Conservation (phyloP, 1,284 basidiomycete species). For the Cryptococcus sp. region DNA sequence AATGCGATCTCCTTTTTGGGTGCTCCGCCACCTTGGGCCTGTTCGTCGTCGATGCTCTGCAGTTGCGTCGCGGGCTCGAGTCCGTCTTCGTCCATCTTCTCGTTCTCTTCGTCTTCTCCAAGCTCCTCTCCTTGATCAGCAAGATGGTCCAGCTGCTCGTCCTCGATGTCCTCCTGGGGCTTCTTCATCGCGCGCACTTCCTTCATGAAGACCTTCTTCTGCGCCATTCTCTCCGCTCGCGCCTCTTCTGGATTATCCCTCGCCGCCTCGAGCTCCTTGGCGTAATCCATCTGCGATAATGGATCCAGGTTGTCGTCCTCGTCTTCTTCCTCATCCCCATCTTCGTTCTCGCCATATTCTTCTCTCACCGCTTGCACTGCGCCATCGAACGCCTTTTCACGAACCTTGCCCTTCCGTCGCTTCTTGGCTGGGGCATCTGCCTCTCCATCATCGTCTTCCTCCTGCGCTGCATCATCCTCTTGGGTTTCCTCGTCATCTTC, state of each 20-base stretch:
- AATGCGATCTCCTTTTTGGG: conserved; percentile 17
- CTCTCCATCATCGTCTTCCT: conserved; percentile 6
- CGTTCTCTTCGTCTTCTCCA: conserved; percentile 16
- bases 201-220: conserved; percentile 17
- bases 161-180: conserved; percentile 21
- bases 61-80: conserved; percentile 11
- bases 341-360: conserved; percentile 12
- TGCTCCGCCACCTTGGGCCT: conserved; percentile 1
- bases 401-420: conserved; percentile 31
- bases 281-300: conserved; percentile 57
- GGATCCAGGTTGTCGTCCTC: conserved; percentile 49
- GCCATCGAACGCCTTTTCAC: conserved; percentile 32
- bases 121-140: conserved; percentile 15
- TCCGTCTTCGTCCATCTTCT: conserved; percentile 9
- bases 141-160: conserved; percentile 56
- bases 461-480: conserved; percentile 51
- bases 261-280: conserved; percentile 57
- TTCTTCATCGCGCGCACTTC: conserved; percentile 13
- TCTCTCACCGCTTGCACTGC: conserved; percentile 18
- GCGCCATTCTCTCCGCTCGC: conserved; percentile 16
- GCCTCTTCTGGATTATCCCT: conserved; percentile 31
- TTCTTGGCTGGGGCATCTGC: conserved; percentile 9
- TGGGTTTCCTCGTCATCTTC: conserved; percentile 46
- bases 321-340: conserved; percentile 52
- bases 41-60: conserved; percentile 11